A percentile compares a stretch with the other conserved stretches of the same genome.
phyloP scores from a whole-genome alignment of 139 green algal species.

The Edaphochlamys debaryana region DNA sequence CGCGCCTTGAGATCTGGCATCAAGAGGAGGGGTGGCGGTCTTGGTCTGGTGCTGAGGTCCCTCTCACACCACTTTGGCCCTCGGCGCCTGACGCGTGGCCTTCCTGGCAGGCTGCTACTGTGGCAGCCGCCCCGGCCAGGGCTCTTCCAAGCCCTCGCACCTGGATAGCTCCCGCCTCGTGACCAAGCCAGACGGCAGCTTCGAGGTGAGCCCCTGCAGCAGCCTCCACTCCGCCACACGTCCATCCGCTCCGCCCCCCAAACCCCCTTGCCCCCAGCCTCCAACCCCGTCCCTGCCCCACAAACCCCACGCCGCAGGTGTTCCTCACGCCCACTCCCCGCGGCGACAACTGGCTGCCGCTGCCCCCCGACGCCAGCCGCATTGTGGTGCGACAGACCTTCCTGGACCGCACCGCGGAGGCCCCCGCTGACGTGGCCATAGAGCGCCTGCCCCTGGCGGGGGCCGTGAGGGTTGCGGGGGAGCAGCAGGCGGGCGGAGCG shows the following conservation, averaged over 20 bases:
- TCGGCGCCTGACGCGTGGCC: no score
- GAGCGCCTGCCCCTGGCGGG: slow-evolving; percentile 14
- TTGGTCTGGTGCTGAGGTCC: no score
- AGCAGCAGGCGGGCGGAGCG: background rate
- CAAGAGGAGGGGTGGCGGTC: no score
- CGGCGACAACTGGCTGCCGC: slow-evolving; percentile 39
- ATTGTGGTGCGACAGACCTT: slow-evolving; percentile 49
- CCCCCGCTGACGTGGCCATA: slow-evolving; percentile 1
- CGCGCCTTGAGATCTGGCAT: no score
- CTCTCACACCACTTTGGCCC: no score
- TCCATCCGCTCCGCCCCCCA: background rate
- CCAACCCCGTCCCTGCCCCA: background rate
- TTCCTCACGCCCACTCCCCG: slow-evolving; percentile 19
- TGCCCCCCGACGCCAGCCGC: slow-evolving; percentile 11
- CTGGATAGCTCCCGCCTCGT: slow-evolving; percentile 37
- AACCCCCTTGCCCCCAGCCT: background rate
- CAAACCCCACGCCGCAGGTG: background rate
- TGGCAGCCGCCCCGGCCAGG: slow-evolving; percentile 38
- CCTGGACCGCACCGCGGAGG: slow-evolving; percentile 8
- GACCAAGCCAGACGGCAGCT: slow-evolving; percentile 1
- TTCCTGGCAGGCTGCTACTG: slow-evolving; percentile 24
- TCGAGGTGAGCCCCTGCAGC: slow-evolving; percentile 8
- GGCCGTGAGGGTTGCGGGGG: no score
- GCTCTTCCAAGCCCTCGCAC: background rate
- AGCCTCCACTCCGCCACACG: no score